Base-by-base conservation (phyloP, 2,329 filamentous ascomycete species). In the Calonectria fujianensis region DNA sequence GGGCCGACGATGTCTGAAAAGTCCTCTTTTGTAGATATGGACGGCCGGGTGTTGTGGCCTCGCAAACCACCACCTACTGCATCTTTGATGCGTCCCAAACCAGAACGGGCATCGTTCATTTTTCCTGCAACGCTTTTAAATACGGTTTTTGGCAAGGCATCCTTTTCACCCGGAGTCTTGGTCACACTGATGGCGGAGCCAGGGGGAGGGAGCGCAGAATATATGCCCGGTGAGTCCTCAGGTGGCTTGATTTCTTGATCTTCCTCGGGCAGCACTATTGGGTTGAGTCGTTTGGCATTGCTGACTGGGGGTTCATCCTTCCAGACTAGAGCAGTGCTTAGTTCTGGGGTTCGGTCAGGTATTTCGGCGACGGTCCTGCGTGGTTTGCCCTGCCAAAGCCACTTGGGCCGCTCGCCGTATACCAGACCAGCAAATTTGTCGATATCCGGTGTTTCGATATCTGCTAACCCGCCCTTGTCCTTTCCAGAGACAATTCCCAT, bases 321-420 rank as follows among this genome's bases (percentile, higher is more conserved):
- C 39, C 89, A 89, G 70, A 93, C 91, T 1, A 90, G 83, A 16
- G 89, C 84, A 54, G 86, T 86, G 29, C 83, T 82, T 72, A 88
- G 82, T 20, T 91, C 89, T 16, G 88, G 84, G 4, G 87, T 85
- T 63, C 85, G 87, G 6, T 89, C 88, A 63, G 86, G 85, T n/a
- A 87, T 85, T 11, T 89, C 87, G 2, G 85, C 80, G 2, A 84
- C 83, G 3, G 87, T 90, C 82, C 96, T 95, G 75, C 93, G 92
- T 48, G 95, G 91, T 83, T 98, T 98, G 20, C 96, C 97, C 75
- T 95, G 90, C 97, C 97, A 99, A 2, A 99, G 89, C 95, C 96
- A 98, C 84, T 98, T 98, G 20, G 95, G 90, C 71, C 94, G 91
- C 82, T 97, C 95, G 41, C 97, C 96, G 75, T 93, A 93, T 0